These are phyloP conservation scores for Phytophthora europaea DNA, from an alignment of 352 stramenopile genomes.

Conservation along the genomic window DNA sequence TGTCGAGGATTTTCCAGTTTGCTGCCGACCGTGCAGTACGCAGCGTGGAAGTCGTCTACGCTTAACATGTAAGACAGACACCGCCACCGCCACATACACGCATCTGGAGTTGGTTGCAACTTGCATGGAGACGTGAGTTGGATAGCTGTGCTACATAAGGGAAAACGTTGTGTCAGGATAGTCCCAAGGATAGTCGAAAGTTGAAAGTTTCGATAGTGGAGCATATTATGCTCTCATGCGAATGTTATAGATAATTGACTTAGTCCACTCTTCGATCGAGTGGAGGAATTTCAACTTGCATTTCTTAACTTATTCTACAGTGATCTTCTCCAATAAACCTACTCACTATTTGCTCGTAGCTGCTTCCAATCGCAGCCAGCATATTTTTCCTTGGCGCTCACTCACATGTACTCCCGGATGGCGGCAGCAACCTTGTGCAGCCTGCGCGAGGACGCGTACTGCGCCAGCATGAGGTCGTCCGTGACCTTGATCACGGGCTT, in stretches of 20 bases:
- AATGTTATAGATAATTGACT: not conserved
- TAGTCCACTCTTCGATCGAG: slow-evolving; percentile 14
- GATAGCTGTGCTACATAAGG: too few species aligned
- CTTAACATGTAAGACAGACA: too few species aligned
- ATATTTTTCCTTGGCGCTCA: not conserved
- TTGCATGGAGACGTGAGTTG: too few species aligned
- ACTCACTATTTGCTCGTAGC: slow-evolving; percentile 2
- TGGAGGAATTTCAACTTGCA: slow-evolving; percentile 1
- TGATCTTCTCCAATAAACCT: slow-evolving; percentile 1
- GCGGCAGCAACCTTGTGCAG: slow-evolving; percentile 58
- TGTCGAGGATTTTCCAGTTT: not conserved
- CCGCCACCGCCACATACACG: too few species aligned
- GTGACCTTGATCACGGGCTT: slow-evolving; percentile 57
- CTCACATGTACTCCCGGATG: slow-evolving; percentile 65
- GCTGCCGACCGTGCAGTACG: not conserved
- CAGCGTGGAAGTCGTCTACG: not conserved
- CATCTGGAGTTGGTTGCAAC: too few species aligned
- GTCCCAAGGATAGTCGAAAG: too few species aligned
- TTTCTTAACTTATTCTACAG: slow-evolving; percentile 13
- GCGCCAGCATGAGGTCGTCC: slow-evolving; percentile 55
- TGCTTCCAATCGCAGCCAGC: slow-evolving; percentile 16
- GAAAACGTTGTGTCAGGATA: too few species aligned
- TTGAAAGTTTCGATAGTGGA: too few species aligned
- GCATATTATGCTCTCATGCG: too few species aligned
- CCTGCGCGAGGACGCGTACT: slow-evolving; percentile 50